Evolutionary conservation across 345 rosid species (phyloP).

Genomic region (Eutrema yunnanense): DNA sequence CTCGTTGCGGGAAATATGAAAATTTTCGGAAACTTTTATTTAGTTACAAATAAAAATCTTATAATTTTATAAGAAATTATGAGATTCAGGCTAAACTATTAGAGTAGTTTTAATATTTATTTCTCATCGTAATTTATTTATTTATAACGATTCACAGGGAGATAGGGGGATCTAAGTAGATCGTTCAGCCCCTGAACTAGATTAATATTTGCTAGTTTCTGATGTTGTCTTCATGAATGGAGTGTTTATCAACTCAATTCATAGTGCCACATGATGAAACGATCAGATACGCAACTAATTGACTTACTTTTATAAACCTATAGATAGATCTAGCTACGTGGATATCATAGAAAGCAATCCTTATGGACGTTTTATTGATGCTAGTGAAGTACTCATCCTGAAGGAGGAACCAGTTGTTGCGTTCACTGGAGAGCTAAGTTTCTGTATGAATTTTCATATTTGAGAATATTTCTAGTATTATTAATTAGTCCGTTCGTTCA

Average conservation of each 20-base stretch:
- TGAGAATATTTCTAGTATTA: not conserved
- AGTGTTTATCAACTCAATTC: not conserved
- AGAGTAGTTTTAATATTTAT: too few species aligned
- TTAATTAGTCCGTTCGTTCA: not conserved
- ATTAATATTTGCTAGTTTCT: not conserved
- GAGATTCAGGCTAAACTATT: too few species aligned
- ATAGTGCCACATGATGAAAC: not conserved
- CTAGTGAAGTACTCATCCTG: conserved; percentile 46
- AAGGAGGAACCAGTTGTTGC: conserved; percentile 80
- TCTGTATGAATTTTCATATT: not conserved
- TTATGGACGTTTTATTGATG: conserved; percentile 56
- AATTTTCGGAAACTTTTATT: not conserved
- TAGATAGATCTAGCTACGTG: conserved; percentile 33
- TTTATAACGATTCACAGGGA: not conserved
- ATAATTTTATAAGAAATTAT: not conserved
- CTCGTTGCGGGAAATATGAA: conserved; percentile 21
- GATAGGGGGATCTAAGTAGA: not conserved
- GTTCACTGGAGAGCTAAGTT: conserved; percentile 84
- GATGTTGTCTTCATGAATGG: not conserved
- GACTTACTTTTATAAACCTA: not conserved
- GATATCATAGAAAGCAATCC: conserved; percentile 84
- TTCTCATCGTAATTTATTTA: too few species aligned
- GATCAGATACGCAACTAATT: not conserved
- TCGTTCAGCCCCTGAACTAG: not conserved
- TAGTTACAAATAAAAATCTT: not conserved